Percentiles rank a stretch among this genome's conserved stretches.
Evolutionary conservation across 1,284 basidiomycete genomes (phyloP).

Genomic region (Cryptococcus wingfieldii): DNA sequence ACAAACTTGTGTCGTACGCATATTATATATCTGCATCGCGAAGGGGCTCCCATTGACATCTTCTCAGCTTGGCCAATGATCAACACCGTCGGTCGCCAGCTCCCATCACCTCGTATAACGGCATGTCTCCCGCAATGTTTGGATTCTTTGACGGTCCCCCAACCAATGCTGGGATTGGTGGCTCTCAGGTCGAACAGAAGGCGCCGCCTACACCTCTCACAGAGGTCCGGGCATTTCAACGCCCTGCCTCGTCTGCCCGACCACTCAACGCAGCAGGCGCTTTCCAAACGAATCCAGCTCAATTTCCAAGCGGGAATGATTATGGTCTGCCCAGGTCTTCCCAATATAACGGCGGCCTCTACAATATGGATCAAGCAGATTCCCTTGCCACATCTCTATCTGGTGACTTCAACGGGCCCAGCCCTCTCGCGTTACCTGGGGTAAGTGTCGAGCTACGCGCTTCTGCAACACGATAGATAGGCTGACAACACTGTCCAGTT

Average conservation of each 20-base stretch:
- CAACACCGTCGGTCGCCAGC: constrained; percentile 3
- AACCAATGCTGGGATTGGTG: neutral
- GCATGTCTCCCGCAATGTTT: no score
- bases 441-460: constrained; percentile 9
- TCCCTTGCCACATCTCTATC: constrained; percentile 4
- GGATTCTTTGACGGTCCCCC: neutral
- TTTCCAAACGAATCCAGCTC: no score
- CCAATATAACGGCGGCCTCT: no score
- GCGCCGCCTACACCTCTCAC: no score
- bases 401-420: constrained; percentile 22
- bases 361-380: neutral
- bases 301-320: no score
- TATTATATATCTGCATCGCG: neutral
- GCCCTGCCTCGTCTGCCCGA: no score
- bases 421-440: constrained; percentile 26
- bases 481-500: constrained; percentile 19
- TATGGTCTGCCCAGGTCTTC: no score
- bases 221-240: no score
- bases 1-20: constrained; percentile 39
- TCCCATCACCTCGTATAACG: no score
- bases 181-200: no score
- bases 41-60: neutral
- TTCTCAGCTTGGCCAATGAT: constrained; percentile 6
- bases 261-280: no score
- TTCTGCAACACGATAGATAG: neutral